Percentiles rank a stretch among this genome's conserved stretches.
Evolutionary conservation across 805 yeast genomes (phyloP).

Genomic region (Wickerhamomyces hampshirensis): DNA sequence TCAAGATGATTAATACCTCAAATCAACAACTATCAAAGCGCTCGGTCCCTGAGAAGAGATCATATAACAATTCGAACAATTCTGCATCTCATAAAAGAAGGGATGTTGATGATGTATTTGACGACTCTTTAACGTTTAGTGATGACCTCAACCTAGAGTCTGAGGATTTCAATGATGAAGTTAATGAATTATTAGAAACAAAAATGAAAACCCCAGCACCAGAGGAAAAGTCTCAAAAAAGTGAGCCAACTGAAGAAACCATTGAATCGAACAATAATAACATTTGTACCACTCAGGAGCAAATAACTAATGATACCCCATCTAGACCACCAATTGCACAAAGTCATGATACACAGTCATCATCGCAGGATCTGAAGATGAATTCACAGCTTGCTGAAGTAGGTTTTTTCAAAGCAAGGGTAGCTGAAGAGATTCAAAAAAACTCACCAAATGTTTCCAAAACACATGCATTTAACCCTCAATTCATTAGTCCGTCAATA

Average conservation of each 20-base stretch:
- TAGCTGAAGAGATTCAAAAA: slow-evolving; percentile 51
- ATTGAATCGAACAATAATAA: slow-evolving; percentile 1
- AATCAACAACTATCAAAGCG: not conserved
- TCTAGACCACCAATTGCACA: slow-evolving; percentile 4
- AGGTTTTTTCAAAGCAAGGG: slow-evolving; percentile 60
- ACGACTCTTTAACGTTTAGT: slow-evolving; percentile 51
- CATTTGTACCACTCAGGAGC: not conserved
- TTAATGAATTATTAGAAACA: slow-evolving; percentile 19
- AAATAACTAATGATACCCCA: slow-evolving; percentile 10
- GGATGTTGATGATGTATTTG: slow-evolving; percentile 34
- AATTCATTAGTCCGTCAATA: slow-evolving; percentile 50
- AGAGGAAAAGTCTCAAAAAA: slow-evolving; percentile 7
- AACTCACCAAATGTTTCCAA: slow-evolving; percentile 30
- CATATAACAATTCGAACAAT: slow-evolving; percentile 4
- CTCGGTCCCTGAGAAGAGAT: slow-evolving; percentile 17
- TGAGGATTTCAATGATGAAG: slow-evolving; percentile 29
- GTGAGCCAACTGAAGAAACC: slow-evolving; percentile 5
- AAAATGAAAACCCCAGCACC: slow-evolving; percentile 15
- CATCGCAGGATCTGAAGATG: slow-evolving; percentile 1
- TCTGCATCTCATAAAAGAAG: slow-evolving; percentile 7
- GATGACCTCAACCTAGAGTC: slow-evolving; percentile 40
- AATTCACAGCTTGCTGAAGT: slow-evolving; percentile 18
- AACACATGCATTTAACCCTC: slow-evolving; percentile 48
- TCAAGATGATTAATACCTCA: too few relatives aligned
- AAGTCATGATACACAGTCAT: slow-evolving; percentile 5